These are phyloP conservation scores for Diplotaxis tenuifolia DNA, from an alignment of 345 rosid species.

Conservation along the genomic window DNA sequence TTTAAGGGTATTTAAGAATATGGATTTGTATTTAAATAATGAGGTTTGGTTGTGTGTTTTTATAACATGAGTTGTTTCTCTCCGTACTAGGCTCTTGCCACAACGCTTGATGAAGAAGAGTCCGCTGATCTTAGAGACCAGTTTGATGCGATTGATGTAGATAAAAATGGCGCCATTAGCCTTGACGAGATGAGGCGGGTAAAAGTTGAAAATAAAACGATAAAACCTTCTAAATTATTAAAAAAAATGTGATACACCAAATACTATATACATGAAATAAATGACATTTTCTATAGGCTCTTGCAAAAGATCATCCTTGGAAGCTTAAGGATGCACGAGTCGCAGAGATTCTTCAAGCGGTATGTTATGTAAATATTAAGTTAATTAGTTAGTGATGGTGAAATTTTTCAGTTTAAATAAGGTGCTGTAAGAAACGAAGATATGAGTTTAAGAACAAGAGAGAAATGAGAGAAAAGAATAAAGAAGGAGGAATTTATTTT, in stretches of 20 bases:
- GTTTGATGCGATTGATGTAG: conserved; percentile 95
- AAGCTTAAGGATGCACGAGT: conserved; percentile 83
- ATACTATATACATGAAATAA: neutral
- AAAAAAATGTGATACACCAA: neutral
- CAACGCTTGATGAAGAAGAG: conserved; percentile 79
- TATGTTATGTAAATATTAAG: conserved; percentile 32
- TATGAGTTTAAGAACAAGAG: too few species aligned
- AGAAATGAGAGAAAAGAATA: too few species aligned
- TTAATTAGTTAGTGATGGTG: neutral
- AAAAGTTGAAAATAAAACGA: neutral
- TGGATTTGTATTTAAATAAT: neutral
- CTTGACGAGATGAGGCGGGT: conserved; percentile 99
- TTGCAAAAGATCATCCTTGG: conserved; percentile 96
- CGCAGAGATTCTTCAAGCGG: conserved; percentile 87
- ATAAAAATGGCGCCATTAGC: conserved; percentile 88
- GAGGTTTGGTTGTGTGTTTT: neutral
- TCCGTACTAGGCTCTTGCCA: conserved; percentile 65
- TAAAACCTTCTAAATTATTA: neutral
- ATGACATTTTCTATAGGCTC: conserved; percentile 52
- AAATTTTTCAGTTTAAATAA: neutral
- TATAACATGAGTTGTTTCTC: neutral
- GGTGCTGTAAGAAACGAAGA: too few species aligned
- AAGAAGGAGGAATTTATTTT: too few species aligned
- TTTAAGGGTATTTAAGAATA: conserved; percentile 59
- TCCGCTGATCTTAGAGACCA: conserved; percentile 80